Evolutionary conservation across 305 asterid species (phyloP).

Genomic region (Euphrasia arctica): DNA sequence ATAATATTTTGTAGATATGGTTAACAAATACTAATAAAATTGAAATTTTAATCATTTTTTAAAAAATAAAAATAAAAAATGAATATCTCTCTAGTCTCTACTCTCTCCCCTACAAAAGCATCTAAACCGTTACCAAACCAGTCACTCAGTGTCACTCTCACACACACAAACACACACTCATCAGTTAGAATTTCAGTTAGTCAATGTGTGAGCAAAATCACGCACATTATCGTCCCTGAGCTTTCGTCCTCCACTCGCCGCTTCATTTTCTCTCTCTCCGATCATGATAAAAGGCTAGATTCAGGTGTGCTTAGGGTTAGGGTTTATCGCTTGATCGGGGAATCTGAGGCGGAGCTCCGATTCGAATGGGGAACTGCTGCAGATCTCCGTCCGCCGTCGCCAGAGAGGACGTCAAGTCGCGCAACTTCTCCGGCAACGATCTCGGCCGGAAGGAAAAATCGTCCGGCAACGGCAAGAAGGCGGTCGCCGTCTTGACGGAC

Average conservation of each 20-base stretch:
- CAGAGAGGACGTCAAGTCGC: constrained; percentile 82
- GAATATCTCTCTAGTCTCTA: neutral
- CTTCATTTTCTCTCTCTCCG: constrained; percentile 24
- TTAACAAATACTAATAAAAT: too few relatives aligned
- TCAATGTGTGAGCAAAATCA: constrained; percentile 26
- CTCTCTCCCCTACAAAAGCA: constrained; percentile 42
- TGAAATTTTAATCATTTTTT: too few relatives aligned
- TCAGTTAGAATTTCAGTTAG: constrained; percentile 7
- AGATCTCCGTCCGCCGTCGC: constrained; percentile 99
- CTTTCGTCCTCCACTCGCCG: constrained; percentile 20
- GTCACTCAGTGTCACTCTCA: constrained; percentile 6
- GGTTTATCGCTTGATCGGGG: constrained; percentile 28
- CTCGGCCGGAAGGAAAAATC: constrained; percentile 57
- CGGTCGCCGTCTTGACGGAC: constrained; percentile 57
- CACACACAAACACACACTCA: constrained; percentile 17
- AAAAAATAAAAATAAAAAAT: neutral
- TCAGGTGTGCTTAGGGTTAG: constrained; percentile 29
- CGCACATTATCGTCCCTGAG: constrained; percentile 30
- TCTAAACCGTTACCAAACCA: constrained; percentile 36
- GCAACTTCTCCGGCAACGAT: constrained; percentile 68
- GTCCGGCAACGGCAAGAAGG: constrained; percentile 42
- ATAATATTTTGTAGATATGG: too few relatives aligned
- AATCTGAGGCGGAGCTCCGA: constrained; percentile 14
- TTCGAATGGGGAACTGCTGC: constrained; percentile 83
- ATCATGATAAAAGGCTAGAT: constrained; percentile 43